Evolutionary conservation across 305 asterid genomes (phyloP).

Genomic region (Caryopteris hybrid): DNA sequence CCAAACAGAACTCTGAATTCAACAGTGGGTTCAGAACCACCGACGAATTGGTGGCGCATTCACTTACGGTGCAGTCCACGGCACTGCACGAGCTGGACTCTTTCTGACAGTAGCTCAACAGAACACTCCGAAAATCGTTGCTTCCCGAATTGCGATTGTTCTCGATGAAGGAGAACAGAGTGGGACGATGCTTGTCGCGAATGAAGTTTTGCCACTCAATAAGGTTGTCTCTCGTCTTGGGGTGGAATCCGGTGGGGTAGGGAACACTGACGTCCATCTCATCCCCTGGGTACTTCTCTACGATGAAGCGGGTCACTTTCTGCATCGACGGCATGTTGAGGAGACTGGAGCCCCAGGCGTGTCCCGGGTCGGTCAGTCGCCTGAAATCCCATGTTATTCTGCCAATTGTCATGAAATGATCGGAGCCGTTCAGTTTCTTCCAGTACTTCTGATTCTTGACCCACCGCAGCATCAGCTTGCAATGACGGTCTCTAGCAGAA

Average conservation of each 20-base stretch:
- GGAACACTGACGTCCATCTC: conserved; percentile 67
- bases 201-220: conserved; percentile 57
- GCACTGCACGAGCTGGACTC: conserved; percentile 47
- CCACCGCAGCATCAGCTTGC: conserved; percentile 64
- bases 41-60: conserved; percentile 32
- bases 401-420: conserved; percentile 65
- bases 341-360: conserved; percentile 70
- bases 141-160: conserved; percentile 36
- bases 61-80: conserved; percentile 40
- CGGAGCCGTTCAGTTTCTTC: conserved; percentile 56
- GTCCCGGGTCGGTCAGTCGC: conserved; percentile 61
- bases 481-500: conserved; percentile 44
- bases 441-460: conserved; percentile 48
- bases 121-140: conserved; percentile 46
- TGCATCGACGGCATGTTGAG: conserved; percentile 64
- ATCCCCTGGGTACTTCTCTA: conserved; percentile 65
- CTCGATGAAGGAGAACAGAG: conserved; percentile 54
- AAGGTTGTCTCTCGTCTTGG: conserved; percentile 35
- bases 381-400: conserved; percentile 93
- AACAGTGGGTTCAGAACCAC: conserved; percentile 30
- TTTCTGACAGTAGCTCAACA: conserved; percentile 42
- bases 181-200: conserved; percentile 32
- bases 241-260: conserved; percentile 91
- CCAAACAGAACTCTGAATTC: conserved; percentile 59
- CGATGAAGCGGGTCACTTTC: conserved; percentile 51